Evolutionary conservation across 1,284 basidiomycete species (phyloP), one percentile per base, ranked within the genome.

Genomic region (Irpex sp.): DNA sequence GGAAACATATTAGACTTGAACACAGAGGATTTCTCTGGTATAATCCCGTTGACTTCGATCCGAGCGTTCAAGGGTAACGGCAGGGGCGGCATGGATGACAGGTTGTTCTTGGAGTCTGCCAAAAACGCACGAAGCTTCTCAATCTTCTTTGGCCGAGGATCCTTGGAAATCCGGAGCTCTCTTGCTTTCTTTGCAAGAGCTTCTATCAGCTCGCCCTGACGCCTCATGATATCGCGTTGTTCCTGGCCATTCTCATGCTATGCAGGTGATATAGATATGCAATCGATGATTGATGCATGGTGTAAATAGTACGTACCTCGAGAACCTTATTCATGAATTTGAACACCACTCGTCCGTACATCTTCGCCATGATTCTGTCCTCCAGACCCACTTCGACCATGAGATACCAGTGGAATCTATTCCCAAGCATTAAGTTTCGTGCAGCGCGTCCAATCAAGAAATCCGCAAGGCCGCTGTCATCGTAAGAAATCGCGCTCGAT

Each of bases 1-100:
- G 97, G 97, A 66, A 90, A 93, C 58, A 98, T 87, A 69, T 96
- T 98, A 49, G 95, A 98, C 74, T 99, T 99, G 84, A 99, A 99
- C 35, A 99, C 89, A 8, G 91, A 92, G 14, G 94, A 96, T 70
- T 93, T 93, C 60, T 99, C 96, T 0, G 95, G 78, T 42, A 90
- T 87, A 68, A 98, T 91, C 0, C 95, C 94, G 0, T 84, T 90
- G 36, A 98, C 83, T 63, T 86, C 83, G 35, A 96, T 79, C 4
- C 83, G 82, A 1, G 96, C 93, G 68, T 99, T 93, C 48, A 99
- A 82, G 0, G 97, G 97, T 1, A 98, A 82, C 0, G 94, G 91
- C 0, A 97, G 79, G 0, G 94, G 87, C 0, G 86, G 73, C 71
- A 96, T 88, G 0, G 85, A 83, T 5, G 84, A 76, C 8, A 96